Evolutionary conservation across 768 basidiomycete genomes (phyloP), one percentile per base, ranked within the genome.

Genomic region (Tylopilus plumbeoviolaceoides): DNA sequence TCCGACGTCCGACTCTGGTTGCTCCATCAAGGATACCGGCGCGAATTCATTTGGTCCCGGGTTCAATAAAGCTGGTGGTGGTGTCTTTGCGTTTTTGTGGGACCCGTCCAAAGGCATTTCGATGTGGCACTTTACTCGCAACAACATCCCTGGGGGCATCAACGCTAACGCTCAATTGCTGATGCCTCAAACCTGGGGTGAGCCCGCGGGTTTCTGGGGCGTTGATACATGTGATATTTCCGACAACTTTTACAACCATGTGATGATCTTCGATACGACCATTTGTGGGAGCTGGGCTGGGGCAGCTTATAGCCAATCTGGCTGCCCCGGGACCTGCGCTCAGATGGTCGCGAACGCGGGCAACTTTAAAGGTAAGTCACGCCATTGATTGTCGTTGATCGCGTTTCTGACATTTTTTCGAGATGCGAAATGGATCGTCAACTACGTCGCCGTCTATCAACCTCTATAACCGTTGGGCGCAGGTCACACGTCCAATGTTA

Each of bases 71-170:
- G 60, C 62, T 1, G 66, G 60, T 0, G 82, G 82, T 18, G 83
- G 83, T 38, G 79, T 83, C n/a, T 83, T 71, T 56, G 82, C 77
- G 0, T 73, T 82, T 48, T 58, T 77, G n/a, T 83, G 82, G 78
- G 73, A 81, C 41, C 48, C 48, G 25, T 21, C 43, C 4, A 50
- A 56, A 0, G 82, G 80, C 7, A 81, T 85, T 66, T 75, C 67
- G 28, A 68, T 81, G 28, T 85, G 81, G 81, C 73, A 72, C 53
- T 85, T 84, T 65, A 44, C 76, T 9, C 74, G 83, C n/a, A 53
- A 47, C 17, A 59, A 71, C 2, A 77, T 84, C 28, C 83, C 83
- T 5, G 54, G 53, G 6, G 80, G 83, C 58, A 78, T 85, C 60
- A 68, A 63, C 2, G 59, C 61, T 17, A 57, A 70, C 52, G 58